Conservation (phyloP, 257 asterid species). For the Plantago ovata region DNA sequence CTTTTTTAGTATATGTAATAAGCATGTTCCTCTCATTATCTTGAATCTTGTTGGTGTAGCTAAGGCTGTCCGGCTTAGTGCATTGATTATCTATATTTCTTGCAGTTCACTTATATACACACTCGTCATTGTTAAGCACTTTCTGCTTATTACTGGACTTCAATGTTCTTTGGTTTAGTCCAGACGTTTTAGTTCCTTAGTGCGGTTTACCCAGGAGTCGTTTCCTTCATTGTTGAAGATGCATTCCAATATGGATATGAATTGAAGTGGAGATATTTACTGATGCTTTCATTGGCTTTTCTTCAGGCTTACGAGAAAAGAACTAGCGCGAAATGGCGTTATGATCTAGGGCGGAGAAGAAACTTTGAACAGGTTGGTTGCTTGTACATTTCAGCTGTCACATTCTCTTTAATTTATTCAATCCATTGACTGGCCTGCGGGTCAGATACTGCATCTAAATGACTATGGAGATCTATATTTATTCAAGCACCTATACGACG, state of each 20-base stretch:
- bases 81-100: slow-evolving; percentile 13
- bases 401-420: slow-evolving; percentile 5
- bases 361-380: slow-evolving; percentile 78
- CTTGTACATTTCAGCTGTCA: slow-evolving; percentile 12
- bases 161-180: neutral
- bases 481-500: slow-evolving; percentile 3
- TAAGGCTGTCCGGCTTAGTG: neutral
- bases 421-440: slow-evolving; percentile 5
- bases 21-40: slow-evolving; percentile 9
- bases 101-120: neutral
- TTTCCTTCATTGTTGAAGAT: slow-evolving; percentile 2
- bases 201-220: slow-evolving; percentile 3
- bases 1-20: neutral
- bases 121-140: neutral
- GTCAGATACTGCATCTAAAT: slow-evolving; percentile 7
- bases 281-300: slow-evolving; percentile 23
- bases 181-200: slow-evolving; percentile 4
- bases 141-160: slow-evolving; percentile 5
- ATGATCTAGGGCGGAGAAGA: slow-evolving; percentile 90
- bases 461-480: slow-evolving; percentile 1
- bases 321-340: slow-evolving; percentile 86
- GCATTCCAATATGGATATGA: slow-evolving; percentile 3
- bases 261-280: slow-evolving; percentile 5
- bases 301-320: slow-evolving; percentile 91
- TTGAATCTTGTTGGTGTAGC: slow-evolving; percentile 7